phyloP scores from a whole-genome alignment of 768 basidiomycete species.

The Amanita molliuscula region DNA sequence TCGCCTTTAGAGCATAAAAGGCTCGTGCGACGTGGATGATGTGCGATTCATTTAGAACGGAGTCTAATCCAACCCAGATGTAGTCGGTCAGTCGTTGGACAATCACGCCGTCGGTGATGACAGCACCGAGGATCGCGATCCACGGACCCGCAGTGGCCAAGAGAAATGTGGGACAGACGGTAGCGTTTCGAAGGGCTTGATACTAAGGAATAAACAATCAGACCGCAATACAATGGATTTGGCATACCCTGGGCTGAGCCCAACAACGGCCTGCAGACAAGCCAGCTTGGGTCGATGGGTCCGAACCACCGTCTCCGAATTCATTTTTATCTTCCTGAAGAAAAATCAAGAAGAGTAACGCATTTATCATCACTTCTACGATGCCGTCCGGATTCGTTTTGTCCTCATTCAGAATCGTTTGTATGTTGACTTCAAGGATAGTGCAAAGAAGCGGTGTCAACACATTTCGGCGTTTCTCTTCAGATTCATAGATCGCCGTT shows the following conservation, averaged over 20 bases:
- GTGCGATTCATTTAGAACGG: slow-evolving; percentile 12
- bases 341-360: slow-evolving; percentile 5
- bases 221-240: slow-evolving; percentile 6
- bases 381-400: slow-evolving; percentile 6
- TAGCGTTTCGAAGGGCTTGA: slow-evolving; percentile 8
- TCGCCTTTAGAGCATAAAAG: slow-evolving; percentile 15
- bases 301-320: slow-evolving; percentile 10
- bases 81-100: slow-evolving; percentile 24
- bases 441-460: slow-evolving; percentile 3
- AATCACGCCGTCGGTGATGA: slow-evolving; percentile 15
- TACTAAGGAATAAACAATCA: slow-evolving; percentile 1
- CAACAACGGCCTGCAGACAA: slow-evolving; percentile 8
- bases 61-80: slow-evolving; percentile 17
- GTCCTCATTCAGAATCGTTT: slow-evolving; percentile 4
- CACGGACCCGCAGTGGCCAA: slow-evolving; percentile 21
- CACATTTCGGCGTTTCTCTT: slow-evolving; percentile 9
- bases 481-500: slow-evolving; percentile 12
- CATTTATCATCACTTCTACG: too few species aligned
- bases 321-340: slow-evolving; percentile 13
- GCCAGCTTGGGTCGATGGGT: slow-evolving; percentile 10
- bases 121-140: slow-evolving; percentile 22
- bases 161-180: slow-evolving; percentile 22
- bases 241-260: slow-evolving; percentile 8
- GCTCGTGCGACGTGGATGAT: slow-evolving; percentile 11
- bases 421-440: slow-evolving; percentile 4